Evolutionary conservation across 2,329 filamentous ascomycete genomes (phyloP).

Genomic region (Biscogniauxia mediterranea): DNA sequence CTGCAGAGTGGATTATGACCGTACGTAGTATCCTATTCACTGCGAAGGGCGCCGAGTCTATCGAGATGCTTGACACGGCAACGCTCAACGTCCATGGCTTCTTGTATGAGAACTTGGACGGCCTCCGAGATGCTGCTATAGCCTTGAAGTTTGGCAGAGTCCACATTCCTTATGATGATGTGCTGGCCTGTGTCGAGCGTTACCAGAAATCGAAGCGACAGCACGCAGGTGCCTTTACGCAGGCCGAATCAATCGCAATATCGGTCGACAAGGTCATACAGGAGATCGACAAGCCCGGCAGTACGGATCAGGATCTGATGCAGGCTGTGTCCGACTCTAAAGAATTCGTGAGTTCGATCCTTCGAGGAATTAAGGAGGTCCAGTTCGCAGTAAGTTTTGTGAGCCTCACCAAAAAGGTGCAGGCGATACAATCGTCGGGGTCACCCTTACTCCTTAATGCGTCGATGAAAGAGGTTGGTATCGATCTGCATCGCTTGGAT

Average conservation of each 20-base stretch:
- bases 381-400: slow-evolving; percentile 93
- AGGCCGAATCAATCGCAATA: slow-evolving; percentile 54
- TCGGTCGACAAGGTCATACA: slow-evolving; percentile 72
- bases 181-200: slow-evolving; percentile 60
- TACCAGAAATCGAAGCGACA: slow-evolving; percentile 48
- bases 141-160: slow-evolving; percentile 87
- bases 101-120: slow-evolving; percentile 80
- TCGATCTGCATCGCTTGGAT: slow-evolving; percentile 89
- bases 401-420: slow-evolving; percentile 77
- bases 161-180: slow-evolving; percentile 86
- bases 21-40: slow-evolving; percentile 86
- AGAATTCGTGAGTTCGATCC: slow-evolving; percentile 84
- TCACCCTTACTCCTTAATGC: slow-evolving; percentile 79
- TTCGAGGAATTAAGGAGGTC: slow-evolving; percentile 92
- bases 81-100: slow-evolving; percentile 90
- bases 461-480: slow-evolving; percentile 93
- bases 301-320: slow-evolving; percentile 64
- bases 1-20: slow-evolving; percentile 92
- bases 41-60: slow-evolving; percentile 76
- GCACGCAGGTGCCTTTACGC: slow-evolving; percentile 31
- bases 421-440: slow-evolving; percentile 63
- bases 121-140: slow-evolving; percentile 84
- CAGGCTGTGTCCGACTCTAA: slow-evolving; percentile 88
- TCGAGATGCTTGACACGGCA: slow-evolving; percentile 84
- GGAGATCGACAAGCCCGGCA: slow-evolving; percentile 69